Evolutionary conservation across 768 basidiomycete genomes (phyloP).

Genomic region (Phlegmacium glaucopus): DNA sequence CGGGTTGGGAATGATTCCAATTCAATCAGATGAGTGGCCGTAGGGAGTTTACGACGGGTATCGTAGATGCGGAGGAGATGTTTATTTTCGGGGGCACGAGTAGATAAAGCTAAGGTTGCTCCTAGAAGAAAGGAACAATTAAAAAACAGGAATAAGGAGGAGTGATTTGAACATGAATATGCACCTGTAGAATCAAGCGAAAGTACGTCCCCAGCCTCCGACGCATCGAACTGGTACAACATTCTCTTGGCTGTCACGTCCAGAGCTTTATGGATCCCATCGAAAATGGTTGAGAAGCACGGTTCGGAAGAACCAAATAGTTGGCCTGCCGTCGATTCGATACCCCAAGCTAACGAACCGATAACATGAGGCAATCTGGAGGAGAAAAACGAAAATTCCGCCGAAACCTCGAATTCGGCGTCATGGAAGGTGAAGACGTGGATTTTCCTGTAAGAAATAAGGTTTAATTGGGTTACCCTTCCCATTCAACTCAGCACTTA

Average conservation of each 20-base stretch:
- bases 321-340: constrained; percentile 28
- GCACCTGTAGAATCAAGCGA: constrained; percentile 44
- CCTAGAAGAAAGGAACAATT: constrained; percentile 19
- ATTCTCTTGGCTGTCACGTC: constrained; percentile 30
- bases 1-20: constrained; percentile 33
- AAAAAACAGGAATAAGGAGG: constrained; percentile 1
- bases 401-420: constrained; percentile 1
- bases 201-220: constrained; percentile 53
- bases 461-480: no score
- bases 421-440: constrained; percentile 15
- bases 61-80: constrained; percentile 53
- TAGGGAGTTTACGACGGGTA: constrained; percentile 29
- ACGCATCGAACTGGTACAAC: constrained; percentile 36
- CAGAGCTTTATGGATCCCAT: constrained; percentile 49
- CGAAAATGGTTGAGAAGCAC: constrained; percentile 10
- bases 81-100: constrained; percentile 20
- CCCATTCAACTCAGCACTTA: constrained; percentile 17
- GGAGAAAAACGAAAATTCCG: constrained; percentile 11
- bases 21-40: constrained; percentile 24
- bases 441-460: constrained; percentile 18
- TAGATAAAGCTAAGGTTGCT: constrained; percentile 29
- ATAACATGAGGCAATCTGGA: constrained; percentile 23
- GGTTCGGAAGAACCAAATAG: constrained; percentile 62
- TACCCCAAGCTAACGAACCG: constrained; percentile 55
- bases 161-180: background rate